phyloP scores from a whole-genome alignment of 176 grass and related monocot genomes.

The Bonia amplexicaulis region DNA sequence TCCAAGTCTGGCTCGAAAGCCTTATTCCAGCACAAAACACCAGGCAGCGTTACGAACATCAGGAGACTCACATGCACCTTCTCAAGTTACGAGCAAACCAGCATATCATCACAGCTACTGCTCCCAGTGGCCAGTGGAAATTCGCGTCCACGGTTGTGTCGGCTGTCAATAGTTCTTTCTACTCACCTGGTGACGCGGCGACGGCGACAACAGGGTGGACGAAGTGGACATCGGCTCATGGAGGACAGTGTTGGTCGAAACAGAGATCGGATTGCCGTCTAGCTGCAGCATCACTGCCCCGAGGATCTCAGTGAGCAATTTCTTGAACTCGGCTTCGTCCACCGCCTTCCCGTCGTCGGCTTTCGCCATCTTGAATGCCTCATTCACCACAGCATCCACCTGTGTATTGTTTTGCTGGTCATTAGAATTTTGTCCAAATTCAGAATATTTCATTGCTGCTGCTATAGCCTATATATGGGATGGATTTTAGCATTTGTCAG shows the following conservation, averaged over 20 bases:
- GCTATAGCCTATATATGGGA: background rate
- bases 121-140: background rate
- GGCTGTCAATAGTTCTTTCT: background rate
- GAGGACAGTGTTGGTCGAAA: slow-evolving; percentile 66
- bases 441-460: background rate
- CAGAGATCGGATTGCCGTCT: slow-evolving; percentile 54
- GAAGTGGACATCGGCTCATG: slow-evolving; percentile 61
- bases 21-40: background rate
- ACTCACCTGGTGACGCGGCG: slow-evolving; percentile 32
- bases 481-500: background rate
- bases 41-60: background rate
- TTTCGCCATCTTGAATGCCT: slow-evolving; percentile 57
- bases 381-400: slow-evolving; percentile 64
- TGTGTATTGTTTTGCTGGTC: background rate
- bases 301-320: slow-evolving; percentile 64
- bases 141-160: background rate
- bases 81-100: background rate
- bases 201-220: slow-evolving; percentile 41
- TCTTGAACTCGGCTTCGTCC: slow-evolving; percentile 78
- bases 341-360: slow-evolving; percentile 46
- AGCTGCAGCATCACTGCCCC: slow-evolving; percentile 77
- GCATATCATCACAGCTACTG: background rate
- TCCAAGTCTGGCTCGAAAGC: background rate
- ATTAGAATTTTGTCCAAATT: background rate
- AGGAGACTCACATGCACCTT: background rate